Percentiles rank a stretch among this genome's conserved stretches.
phyloP scores from a whole-genome alignment of 2,329 filamentous ascomycete species.

The Westerdykella sp. region DNA sequence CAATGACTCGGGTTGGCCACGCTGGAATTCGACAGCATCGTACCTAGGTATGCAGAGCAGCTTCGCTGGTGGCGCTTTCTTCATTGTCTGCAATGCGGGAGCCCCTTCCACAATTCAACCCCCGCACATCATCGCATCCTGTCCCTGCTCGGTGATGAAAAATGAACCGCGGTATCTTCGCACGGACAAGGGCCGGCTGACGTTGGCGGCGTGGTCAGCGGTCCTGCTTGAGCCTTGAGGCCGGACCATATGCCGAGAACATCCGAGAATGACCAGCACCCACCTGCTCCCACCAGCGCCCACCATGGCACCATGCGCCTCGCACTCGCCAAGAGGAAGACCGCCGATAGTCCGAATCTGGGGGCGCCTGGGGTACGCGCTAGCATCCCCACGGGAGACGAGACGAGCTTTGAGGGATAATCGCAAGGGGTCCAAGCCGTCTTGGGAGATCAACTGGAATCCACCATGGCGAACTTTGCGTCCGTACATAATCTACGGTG shows the following conservation, averaged over 20 bases:
- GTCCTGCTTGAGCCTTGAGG: no score
- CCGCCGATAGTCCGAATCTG: slow-evolving; percentile 32
- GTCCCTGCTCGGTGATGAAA: no score
- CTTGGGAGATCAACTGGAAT: slow-evolving; percentile 11
- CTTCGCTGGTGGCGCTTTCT: no score
- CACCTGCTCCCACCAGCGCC: no score
- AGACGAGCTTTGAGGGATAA: slow-evolving; percentile 33
- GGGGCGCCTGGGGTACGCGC: slow-evolving; percentile 32
- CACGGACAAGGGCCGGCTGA: slow-evolving; percentile 17
- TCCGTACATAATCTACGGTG: slow-evolving; percentile 28
- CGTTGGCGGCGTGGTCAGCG: slow-evolving; percentile 14
- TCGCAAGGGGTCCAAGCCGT: slow-evolving; percentile 19
- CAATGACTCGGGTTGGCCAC: neutral
- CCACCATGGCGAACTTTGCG: slow-evolving; percentile 28
- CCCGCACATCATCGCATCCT: no score
- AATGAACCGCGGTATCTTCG: slow-evolving; percentile 2
- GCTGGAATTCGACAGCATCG: neutral
- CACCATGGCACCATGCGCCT: no score
- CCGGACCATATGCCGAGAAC: slow-evolving; percentile 24
- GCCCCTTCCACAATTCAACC: no score
- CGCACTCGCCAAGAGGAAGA: slow-evolving; percentile 19
- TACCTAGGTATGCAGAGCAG: no score
- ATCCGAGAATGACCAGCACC: slow-evolving; percentile 26
- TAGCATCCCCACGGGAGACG: slow-evolving; percentile 30
- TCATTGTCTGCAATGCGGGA: no score